Evolutionary conservation across 441 rosid genomes (phyloP), one percentile per base, ranked within the genome.

Genomic region (Erysimum cheiri): DNA sequence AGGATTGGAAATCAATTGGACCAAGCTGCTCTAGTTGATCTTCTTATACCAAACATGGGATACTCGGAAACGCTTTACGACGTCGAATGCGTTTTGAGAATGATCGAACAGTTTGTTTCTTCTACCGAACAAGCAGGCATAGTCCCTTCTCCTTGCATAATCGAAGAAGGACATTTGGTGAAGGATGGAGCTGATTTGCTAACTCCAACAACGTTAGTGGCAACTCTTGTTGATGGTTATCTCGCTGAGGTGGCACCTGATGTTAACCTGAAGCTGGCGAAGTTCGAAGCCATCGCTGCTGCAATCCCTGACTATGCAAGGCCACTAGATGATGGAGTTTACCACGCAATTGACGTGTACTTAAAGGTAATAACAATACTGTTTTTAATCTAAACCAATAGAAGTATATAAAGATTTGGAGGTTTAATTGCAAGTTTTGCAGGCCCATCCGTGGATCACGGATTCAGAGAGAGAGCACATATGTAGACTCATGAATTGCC

Each of bases 381-480:
- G 9, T 32, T 56, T 12, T 29, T 1, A 1, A 4, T 8, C 13
- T 29, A 22, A 24, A 28, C 17, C 19, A 29, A 17, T 14, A 35
- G 7, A 4, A 26, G 28, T 26, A 41, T 26, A 41, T 32, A 4
- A 3, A 59, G 48, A 43, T 15, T 28, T 35, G 5, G 58, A 40
- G 60, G 44, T 36, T 22, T 58, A 0, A 19, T 47, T 40, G 35
- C 1, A 14, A 63, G 55, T 15, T 24, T 57, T 71, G 60, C 70
- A 87, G 92, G 88, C 85, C 8, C 93, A 84, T 79, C 81, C 84
- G 8, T 88, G 93, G 90, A 80, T 85, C 19, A 81, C 88, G 6
- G 93, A 85, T 60, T 43, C 79, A 7, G 93, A 88, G 74, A 83
- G 86, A 60, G 93, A 85, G 73, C 93, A 84, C 50, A 72, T 85